phyloP scores from a whole-genome alignment of 495 filamentous ascomycete species.

The Hypoxylon rickii region DNA sequence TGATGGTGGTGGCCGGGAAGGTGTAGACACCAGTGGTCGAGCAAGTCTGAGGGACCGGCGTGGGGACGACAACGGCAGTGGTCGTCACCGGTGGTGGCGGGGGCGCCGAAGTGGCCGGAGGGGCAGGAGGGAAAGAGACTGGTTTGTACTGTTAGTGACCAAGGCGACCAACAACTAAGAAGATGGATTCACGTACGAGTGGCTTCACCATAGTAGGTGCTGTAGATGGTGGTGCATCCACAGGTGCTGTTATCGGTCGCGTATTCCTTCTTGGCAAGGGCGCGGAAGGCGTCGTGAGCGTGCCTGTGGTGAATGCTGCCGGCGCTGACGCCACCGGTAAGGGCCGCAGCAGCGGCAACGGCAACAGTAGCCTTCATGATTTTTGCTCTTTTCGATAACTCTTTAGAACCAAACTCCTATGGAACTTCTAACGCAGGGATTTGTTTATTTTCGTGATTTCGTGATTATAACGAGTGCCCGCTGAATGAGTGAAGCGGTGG shows the following conservation, averaged over 20 bases:
- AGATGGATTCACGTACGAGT: conserved; percentile 54
- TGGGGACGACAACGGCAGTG: conserved; percentile 59
- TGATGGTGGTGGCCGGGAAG: conserved; percentile 75
- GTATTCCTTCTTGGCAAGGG: conserved; percentile 54
- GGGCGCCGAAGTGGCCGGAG: conserved; percentile 38
- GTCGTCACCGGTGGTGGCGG: conserved; percentile 32
- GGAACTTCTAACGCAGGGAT: conserved; percentile 16
- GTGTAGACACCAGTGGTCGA: conserved; percentile 77
- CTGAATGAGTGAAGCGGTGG: conserved; percentile 97
- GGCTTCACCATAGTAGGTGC: conserved; percentile 61
- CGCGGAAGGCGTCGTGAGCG: conserved; percentile 59
- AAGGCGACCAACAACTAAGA: not conserved
- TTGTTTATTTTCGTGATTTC: conserved; percentile 46
- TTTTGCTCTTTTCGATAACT: conserved; percentile 30
- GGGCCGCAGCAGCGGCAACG: conserved; percentile 67
- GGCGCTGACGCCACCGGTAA: conserved; percentile 66
- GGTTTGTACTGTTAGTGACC: conserved; percentile 18
- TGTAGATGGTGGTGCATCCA: conserved; percentile 70
- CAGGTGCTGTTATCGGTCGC: conserved; percentile 40
- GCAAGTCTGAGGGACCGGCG: conserved; percentile 68
- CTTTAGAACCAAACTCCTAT: conserved; percentile 22
- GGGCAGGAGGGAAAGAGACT: conserved; percentile 44
- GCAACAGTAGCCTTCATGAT: conserved; percentile 70
- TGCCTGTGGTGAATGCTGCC: conserved; percentile 54
- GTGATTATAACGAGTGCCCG: conserved; percentile 82